Conservation (phyloP, 2,329 filamentous ascomycete species). For the Ophiostoma perfectum region DNA sequence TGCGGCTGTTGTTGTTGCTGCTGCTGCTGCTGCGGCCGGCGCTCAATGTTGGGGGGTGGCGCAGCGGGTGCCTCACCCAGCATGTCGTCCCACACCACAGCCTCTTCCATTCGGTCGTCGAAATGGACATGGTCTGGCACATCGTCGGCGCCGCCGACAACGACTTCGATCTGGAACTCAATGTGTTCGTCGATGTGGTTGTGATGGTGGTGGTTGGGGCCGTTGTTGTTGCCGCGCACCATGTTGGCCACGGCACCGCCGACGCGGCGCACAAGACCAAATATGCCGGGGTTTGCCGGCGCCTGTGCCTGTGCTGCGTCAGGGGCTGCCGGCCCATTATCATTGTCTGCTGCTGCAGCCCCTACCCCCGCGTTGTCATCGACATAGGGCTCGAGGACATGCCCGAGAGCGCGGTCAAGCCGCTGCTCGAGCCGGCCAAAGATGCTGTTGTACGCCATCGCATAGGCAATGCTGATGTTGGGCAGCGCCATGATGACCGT, state of each 20-base stretch:
- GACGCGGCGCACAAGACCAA: not conserved
- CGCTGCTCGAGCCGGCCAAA: conserved; percentile 44
- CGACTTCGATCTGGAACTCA: conserved; percentile 24
- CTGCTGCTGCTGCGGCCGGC: not conserved
- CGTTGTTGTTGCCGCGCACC: not conserved
- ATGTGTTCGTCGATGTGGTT: conserved; percentile 2
- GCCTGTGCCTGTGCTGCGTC: not conserved
- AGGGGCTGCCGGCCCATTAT: not conserved
- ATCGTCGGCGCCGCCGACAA: conserved; percentile 16
- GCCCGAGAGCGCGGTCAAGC: conserved; percentile 42
- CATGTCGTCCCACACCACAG: conserved; percentile 20
- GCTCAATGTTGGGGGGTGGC: conserved; percentile 16
- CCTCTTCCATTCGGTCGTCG: conserved; percentile 24
- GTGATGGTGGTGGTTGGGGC: not conserved
- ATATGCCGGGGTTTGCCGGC: not conserved
- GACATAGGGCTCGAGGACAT: not conserved
- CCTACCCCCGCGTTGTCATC: too few relatives aligned
- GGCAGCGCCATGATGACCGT: conserved; percentile 49
- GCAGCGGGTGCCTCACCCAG: conserved; percentile 28
- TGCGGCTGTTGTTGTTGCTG: not conserved
- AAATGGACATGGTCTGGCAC: not conserved
- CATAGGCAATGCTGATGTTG: conserved; percentile 38
- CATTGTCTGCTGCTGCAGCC: not conserved
- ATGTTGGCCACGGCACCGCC: not conserved
- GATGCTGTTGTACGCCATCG: conserved; percentile 43